A percentile compares a stretch with the other conserved stretches of the same genome.
Conservation (phyloP, 768 basidiomycete species). For the Candolleomyces eurysporus region DNA sequence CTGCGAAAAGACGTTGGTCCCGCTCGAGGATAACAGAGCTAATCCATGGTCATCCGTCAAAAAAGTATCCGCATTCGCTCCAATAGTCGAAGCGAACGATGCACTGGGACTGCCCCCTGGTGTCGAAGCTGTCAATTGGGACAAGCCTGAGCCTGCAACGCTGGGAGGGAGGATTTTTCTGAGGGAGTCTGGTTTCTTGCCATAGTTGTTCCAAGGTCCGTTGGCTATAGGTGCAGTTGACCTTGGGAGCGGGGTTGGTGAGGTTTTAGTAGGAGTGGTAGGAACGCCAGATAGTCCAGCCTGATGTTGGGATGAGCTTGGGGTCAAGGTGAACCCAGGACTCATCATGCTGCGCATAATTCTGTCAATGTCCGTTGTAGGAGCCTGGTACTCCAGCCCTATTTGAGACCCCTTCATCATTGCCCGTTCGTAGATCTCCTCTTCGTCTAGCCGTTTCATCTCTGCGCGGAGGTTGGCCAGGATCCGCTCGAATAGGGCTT, state of each 20-base stretch:
- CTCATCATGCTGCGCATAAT: constrained; percentile 57
- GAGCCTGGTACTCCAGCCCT: constrained; percentile 40
- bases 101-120: background rate
- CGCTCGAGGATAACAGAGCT: background rate
- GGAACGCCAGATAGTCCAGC: background rate
- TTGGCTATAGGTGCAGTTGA: constrained; percentile 20
- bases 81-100: constrained; percentile 2
- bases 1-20: background rate
- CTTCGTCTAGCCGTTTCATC: constrained; percentile 43
- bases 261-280: background rate
- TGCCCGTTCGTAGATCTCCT: constrained; percentile 48
- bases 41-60: background rate
- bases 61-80: background rate
- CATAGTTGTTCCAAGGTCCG: constrained; percentile 36
- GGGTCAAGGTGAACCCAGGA: constrained; percentile 18
- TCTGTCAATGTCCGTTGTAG: constrained; percentile 44
- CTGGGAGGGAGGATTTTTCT: background rate
- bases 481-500: constrained; percentile 30
- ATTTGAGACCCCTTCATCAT: constrained; percentile 45
- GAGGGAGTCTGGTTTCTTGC: constrained; percentile 12
- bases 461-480: constrained; percentile 33
- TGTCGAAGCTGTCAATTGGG: background rate
- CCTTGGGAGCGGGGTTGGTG: constrained; percentile 10
- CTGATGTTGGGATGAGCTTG: constrained; percentile 10
- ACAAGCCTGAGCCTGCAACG: background rate